phyloP scores from a whole-genome alignment of 2,329 filamentous ascomycete species.

The Helotiales sp. region DNA sequence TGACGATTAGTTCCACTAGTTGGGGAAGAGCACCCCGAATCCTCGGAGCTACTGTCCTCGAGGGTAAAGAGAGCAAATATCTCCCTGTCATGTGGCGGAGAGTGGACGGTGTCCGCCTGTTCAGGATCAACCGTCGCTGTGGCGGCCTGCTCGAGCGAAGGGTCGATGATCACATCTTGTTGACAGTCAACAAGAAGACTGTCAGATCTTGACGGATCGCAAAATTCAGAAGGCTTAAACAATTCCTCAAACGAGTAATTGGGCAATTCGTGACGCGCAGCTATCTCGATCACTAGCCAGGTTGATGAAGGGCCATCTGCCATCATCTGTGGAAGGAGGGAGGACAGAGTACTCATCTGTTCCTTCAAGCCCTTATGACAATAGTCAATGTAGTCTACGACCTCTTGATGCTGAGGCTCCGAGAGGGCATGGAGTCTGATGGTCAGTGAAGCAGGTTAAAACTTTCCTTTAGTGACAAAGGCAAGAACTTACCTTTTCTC shows the following conservation, averaged over 20 bases:
- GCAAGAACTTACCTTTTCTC: too few relatives aligned
- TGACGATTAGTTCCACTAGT: neutral
- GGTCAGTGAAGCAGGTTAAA: too few relatives aligned
- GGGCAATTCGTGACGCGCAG: neutral
- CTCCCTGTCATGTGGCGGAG: neutral
- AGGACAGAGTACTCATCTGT: neutral
- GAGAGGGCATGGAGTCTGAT: too few relatives aligned
- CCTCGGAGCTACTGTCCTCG: neutral
- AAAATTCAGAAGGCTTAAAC: neutral
- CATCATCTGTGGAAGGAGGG: neutral
- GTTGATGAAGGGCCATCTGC: neutral
- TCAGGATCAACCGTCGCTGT: neutral
- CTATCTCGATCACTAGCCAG: neutral
- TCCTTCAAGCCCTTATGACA: neutral
- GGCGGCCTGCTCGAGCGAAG: neutral
- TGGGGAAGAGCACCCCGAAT: neutral
- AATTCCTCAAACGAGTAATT: neutral
- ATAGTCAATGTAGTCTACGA: neutral
- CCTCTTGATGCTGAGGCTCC: too few relatives aligned
- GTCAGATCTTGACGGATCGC: neutral
- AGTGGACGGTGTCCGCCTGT: neutral
- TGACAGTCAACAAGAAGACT: neutral
- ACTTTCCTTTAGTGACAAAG: too few relatives aligned
- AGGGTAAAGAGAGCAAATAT: neutral
- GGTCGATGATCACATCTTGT: neutral